These are phyloP conservation scores for Vigna angularis DNA, from an alignment of 306 rosid species.

Conservation along the genomic window DNA sequence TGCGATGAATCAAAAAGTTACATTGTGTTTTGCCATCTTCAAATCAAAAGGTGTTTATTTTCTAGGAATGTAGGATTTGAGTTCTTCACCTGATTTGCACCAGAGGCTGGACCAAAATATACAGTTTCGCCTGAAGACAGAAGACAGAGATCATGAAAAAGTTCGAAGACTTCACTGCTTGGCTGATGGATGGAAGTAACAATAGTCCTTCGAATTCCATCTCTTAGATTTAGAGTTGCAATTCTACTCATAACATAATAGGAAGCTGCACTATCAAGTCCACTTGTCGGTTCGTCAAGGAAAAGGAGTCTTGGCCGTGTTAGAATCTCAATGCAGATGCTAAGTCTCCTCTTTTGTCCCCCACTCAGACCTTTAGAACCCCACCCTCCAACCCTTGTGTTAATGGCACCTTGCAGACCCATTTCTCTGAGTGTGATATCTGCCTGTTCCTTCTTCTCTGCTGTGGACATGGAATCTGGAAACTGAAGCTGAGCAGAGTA, in stretches of 20 bases:
- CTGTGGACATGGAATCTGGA: constrained; percentile 60
- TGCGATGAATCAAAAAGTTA: constrained; percentile 34
- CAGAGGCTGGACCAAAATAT: constrained; percentile 49
- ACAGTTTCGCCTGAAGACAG: constrained; percentile 51
- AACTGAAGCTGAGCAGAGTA: constrained; percentile 74
- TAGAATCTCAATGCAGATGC: constrained; percentile 76
- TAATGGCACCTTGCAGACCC: constrained; percentile 63
- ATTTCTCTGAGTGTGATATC: constrained; percentile 62
- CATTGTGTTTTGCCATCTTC: not conserved
- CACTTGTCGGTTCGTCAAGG: constrained; percentile 86
- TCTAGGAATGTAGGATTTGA: not conserved
- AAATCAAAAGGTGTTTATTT: not conserved
- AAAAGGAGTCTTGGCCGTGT: constrained; percentile 70
- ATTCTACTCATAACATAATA: constrained; percentile 72
- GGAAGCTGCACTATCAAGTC: constrained; percentile 82
- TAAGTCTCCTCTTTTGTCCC: constrained; percentile 76
- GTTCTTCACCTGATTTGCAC: constrained; percentile 44
- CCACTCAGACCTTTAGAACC: constrained; percentile 63
- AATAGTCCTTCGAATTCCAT: constrained; percentile 57
- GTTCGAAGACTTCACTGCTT: constrained; percentile 67
- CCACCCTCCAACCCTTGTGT: constrained; percentile 79
- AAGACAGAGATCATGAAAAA: constrained; percentile 62
- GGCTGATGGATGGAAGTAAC: constrained; percentile 77
- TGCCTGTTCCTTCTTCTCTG: constrained; percentile 68
- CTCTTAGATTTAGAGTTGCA: constrained; percentile 49